Base-by-base conservation (phyloP, 495 filamentous ascomycete species). In the Lasiosphaeria ovina region DNA sequence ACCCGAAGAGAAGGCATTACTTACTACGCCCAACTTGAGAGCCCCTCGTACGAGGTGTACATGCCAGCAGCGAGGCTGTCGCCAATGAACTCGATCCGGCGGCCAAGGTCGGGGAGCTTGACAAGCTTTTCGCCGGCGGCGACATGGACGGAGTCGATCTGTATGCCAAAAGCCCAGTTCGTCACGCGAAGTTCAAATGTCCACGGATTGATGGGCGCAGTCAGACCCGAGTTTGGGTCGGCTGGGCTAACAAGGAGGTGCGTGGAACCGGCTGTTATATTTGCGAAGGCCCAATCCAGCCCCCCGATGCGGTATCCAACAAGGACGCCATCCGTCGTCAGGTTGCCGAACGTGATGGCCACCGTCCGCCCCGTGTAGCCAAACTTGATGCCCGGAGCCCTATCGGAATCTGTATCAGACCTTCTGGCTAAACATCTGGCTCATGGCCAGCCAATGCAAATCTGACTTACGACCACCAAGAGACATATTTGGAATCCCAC, bases 271-370 rank as follows among this genome's bases (percentile, higher is more conserved):
- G 78, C 81, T 4, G 85, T 88, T 38, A 89, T 79, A 71, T 89
- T 89, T 44, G 86, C 84, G 62, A 88, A 85, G 45, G 77, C 76
- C 85, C 87, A 89, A 65, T 89, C 86, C 51, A 86, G 76, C 6
- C 84, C 84, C 7, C 76, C 79, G 49, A 88, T 73, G 10, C 86
- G 84, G 63, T 86, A 88, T 36, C 81, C 87, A 34, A 89, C 70
- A 11, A 89, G 75, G 8, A 81, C 81, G 1, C 77, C 79, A 40
- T 82, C 63, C 12, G 72, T 76, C 1, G 87, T 89, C 36, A 80
- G 68, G 40, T 80, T 69, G 3, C 87, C 86, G 55, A 89, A 89
- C 11, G 79, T 83, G 48, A 88, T 79, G 35, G 86, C 87, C 16
- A 88, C 81, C 34, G 81, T 81, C 38, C 78, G 66, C n/a, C 86